phyloP scores from a whole-genome alignment of 805 yeast genomes.

The Metschnikowia orientalis region DNA sequence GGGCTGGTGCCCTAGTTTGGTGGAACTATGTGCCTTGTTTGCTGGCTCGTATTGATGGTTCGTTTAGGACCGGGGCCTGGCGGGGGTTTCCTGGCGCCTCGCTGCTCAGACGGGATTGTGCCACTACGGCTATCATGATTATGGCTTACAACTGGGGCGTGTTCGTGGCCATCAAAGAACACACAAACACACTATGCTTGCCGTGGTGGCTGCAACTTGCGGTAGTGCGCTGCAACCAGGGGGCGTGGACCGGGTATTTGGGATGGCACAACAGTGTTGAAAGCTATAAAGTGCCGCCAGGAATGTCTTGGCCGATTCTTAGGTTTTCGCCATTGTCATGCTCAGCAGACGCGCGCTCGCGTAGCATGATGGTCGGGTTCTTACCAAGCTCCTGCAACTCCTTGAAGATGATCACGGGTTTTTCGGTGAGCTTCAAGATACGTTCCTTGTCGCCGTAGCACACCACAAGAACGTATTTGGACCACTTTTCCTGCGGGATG shows the following conservation, averaged over 20 bases:
- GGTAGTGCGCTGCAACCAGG: no score
- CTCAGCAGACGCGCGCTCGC: constrained; percentile 57
- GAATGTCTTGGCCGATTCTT: constrained; percentile 40
- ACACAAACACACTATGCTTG: no score
- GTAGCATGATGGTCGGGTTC: constrained; percentile 87
- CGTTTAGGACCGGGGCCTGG: no score
- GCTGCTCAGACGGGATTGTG: no score
- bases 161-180: no score
- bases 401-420: constrained; percentile 81
- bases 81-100: no score
- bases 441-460: constrained; percentile 91
- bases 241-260: no score
- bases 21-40: neutral
- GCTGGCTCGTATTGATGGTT: neutral
- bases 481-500: constrained; percentile 75
- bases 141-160: no score
- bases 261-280: no score
- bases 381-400: constrained; percentile 80
- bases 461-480: constrained; percentile 81
- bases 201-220: no score
- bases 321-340: constrained; percentile 30
- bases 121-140: no score
- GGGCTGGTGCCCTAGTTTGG: constrained; percentile 23
- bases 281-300: constrained; percentile 43
- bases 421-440: constrained; percentile 75